A percentile compares a stretch with the other conserved stretches of the same genome.
phyloP scores from a whole-genome alignment of 257 asterid species.

The Thymus mandschuricus region DNA sequence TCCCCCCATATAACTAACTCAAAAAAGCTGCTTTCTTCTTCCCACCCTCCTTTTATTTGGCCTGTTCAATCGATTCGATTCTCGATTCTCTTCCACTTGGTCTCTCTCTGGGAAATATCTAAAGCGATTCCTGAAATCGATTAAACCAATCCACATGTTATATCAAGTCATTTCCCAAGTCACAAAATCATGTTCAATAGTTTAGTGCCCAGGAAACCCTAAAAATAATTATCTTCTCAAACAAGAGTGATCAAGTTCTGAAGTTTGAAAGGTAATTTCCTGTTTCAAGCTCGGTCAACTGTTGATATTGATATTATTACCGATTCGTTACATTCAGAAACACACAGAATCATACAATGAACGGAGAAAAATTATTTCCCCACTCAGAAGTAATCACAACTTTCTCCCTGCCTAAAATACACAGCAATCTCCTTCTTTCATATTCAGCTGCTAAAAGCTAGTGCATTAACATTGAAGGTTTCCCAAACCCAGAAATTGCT shows the following conservation, averaged over 20 bases:
- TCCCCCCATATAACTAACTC: slow-evolving; percentile 77
- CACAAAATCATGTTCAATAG: slow-evolving; percentile 20
- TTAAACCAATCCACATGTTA: not conserved
- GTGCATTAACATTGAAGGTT: slow-evolving; percentile 29
- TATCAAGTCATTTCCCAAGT: slow-evolving; percentile 17
- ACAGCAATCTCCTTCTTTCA: slow-evolving; percentile 7
- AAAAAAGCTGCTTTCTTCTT: slow-evolving; percentile 10
- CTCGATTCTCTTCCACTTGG: slow-evolving; percentile 47
- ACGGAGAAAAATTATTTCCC: slow-evolving; percentile 3
- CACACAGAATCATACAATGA: slow-evolving; percentile 12
- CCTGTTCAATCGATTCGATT: slow-evolving; percentile 39
- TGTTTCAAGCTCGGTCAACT: slow-evolving; percentile 23
- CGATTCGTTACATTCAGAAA: slow-evolving; percentile 13
- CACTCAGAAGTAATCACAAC: slow-evolving; percentile 24
- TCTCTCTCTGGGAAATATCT: slow-evolving; percentile 20
- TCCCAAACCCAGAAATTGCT: slow-evolving; percentile 11
- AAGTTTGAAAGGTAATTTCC: slow-evolving; percentile 22
- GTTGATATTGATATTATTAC: not conserved
- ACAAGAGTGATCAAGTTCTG: slow-evolving; percentile 21
- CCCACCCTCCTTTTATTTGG: slow-evolving; percentile 27
- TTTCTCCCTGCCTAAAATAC: slow-evolving; percentile 19
- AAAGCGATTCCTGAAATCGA: not conserved
- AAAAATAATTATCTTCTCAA: slow-evolving; percentile 2
- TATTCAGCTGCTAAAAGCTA: slow-evolving; percentile 41
- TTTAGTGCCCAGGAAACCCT: not conserved